Conservation (phyloP, 2,329 filamentous ascomycete genomes). For the Nemania sp. region DNA sequence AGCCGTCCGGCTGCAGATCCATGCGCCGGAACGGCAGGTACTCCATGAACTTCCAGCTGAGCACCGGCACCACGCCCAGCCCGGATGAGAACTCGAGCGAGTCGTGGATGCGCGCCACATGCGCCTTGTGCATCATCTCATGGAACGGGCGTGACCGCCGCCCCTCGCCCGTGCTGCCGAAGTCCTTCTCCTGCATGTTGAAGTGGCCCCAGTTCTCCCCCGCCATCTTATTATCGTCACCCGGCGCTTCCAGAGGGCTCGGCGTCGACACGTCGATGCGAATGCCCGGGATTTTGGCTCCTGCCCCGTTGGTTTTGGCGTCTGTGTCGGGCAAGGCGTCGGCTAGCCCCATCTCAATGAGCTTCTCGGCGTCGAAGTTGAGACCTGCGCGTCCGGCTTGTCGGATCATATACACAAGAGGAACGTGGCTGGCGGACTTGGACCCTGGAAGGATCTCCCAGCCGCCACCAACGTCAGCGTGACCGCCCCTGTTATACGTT, state of each 20-base stretch:
- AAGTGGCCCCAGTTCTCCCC: conserved; percentile 38
- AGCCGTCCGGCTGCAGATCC: conserved; percentile 78
- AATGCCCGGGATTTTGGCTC: conserved; percentile 50
- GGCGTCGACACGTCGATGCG: conserved; percentile 52
- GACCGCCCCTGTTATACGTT: conserved; percentile 64
- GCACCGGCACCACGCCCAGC: conserved; percentile 64
- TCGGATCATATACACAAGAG: conserved; percentile 77
- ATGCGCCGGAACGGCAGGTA: conserved; percentile 84
- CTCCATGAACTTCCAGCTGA: conserved; percentile 81
- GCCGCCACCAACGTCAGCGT: conserved; percentile 83
- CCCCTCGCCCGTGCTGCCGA: conserved; percentile 33
- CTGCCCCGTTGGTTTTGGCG: conserved; percentile 13
- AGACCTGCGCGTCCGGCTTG: conserved; percentile 75
- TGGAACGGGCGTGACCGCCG: conserved; percentile 60
- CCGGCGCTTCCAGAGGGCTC: conserved; percentile 23
- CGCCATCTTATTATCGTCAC: conserved; percentile 4
- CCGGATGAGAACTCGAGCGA: conserved; percentile 75
- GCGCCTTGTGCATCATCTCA: conserved; percentile 68
- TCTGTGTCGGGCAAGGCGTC: conserved; percentile 55
- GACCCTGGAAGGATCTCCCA: conserved; percentile 70
- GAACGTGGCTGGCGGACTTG: conserved; percentile 75
- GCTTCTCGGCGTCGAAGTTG: conserved; percentile 75
- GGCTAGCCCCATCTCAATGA: conserved; percentile 73
- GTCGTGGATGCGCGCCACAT: conserved; percentile 73
- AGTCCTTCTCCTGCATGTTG: conserved; percentile 32